Conservation (phyloP, 257 asterid genomes). For the Nicotiana otophora region DNA sequence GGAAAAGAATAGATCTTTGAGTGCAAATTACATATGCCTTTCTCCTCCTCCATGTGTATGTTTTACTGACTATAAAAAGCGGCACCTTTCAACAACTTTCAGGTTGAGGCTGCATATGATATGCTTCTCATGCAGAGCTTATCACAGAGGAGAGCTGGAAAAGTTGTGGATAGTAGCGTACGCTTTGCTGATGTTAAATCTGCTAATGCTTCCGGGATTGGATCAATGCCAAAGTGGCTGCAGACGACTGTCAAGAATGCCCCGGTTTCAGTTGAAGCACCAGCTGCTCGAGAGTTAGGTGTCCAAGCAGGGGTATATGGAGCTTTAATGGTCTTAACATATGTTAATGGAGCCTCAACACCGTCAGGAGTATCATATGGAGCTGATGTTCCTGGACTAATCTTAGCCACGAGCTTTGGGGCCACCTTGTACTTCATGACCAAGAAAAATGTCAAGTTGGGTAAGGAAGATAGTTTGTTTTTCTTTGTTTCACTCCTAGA, state of each 20-base stretch:
- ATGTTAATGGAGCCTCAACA: conserved; percentile 74
- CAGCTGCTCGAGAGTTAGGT: conserved; percentile 76
- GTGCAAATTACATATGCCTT: neutral
- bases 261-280: conserved; percentile 65
- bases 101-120: conserved; percentile 99
- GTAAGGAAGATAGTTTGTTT: conserved; percentile 35
- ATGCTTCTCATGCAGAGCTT: conserved; percentile 91
- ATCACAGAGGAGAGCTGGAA: conserved; percentile 85
- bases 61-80: neutral
- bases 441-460: conserved; percentile 82
- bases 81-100: conserved; percentile 4
- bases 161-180: conserved; percentile 63
- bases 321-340: conserved; percentile 82
- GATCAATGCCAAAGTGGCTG: conserved; percentile 85
- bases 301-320: conserved; percentile 96
- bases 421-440: conserved; percentile 96
- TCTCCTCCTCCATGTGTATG: neutral
- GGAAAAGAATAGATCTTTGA: neutral
- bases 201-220: conserved; percentile 45
- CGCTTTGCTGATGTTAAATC: conserved; percentile 95
- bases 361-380: conserved; percentile 50
- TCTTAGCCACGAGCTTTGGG: conserved; percentile 91
- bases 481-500: neutral
- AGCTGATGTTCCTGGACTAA: conserved; percentile 86
- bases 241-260: conserved; percentile 50